Percentiles rank a stretch among this genome's conserved stretches.
phyloP scores from a whole-genome alignment of 768 basidiomycete genomes.

The Serendipita vermifera region DNA sequence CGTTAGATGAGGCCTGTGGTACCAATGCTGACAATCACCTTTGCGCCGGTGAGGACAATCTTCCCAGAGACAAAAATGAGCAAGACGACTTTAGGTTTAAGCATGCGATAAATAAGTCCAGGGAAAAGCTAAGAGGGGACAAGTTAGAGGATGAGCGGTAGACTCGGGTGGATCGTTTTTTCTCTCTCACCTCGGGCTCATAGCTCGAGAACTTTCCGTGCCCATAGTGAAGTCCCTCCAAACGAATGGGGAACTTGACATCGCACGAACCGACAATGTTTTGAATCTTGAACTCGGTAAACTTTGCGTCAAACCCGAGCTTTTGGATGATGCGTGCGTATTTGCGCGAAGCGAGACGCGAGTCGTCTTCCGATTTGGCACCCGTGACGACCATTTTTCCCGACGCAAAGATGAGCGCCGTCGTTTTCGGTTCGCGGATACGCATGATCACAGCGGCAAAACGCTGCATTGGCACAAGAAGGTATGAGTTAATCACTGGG shows the following conservation, averaged over 20 bases:
- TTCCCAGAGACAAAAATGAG: conserved; percentile 99
- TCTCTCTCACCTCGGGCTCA: conserved; percentile 90
- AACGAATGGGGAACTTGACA: conserved; percentile 95
- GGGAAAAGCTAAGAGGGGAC: conserved; percentile 70
- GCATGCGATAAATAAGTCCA: conserved; percentile 98
- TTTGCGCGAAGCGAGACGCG: conserved; percentile 90
- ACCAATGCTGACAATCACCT: conserved; percentile 44
- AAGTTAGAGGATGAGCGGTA: conserved; percentile 12
- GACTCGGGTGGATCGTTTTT: too few species aligned
- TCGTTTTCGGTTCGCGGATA: conserved; percentile 99
- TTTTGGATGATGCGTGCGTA: conserved; percentile 99
- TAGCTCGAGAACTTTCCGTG: conserved; percentile 98
- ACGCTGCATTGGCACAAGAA: conserved; percentile 62
- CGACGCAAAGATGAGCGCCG: conserved; percentile 96
- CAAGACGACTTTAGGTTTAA: conserved; percentile 97
- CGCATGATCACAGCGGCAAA: conserved; percentile 99
- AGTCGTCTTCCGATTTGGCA: conserved; percentile 97
- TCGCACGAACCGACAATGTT: conserved; percentile 98
- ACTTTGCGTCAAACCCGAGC: conserved; percentile 97
- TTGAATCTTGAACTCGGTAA: conserved; percentile 99
- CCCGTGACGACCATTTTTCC: conserved; percentile 99
- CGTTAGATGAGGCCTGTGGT: conserved; percentile 31
- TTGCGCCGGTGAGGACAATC: conserved; percentile 97
- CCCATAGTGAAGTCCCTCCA: conserved; percentile 93
- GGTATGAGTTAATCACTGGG: conserved; percentile 38